Evolutionary conservation across 192 early-diverging fungal species (phyloP).

Genomic region (Globomyces pollinis-pini): DNA sequence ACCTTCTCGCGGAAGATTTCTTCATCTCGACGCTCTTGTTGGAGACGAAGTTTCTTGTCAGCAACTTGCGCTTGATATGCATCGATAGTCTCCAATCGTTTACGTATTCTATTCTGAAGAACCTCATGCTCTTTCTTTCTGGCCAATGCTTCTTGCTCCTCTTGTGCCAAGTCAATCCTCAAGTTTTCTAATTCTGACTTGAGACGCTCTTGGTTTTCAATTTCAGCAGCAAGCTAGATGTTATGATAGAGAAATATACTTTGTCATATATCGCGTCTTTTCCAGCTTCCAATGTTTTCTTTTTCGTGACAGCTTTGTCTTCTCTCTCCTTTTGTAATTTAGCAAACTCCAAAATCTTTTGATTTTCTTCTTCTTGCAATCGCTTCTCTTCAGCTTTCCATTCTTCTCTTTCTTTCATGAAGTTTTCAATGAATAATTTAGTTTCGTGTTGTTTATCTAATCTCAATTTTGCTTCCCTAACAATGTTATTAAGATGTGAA

Average conservation of each 20-base stretch:
- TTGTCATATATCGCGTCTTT: conserved; percentile 45
- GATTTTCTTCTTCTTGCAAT: conserved; percentile 37
- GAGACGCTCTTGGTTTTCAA: conserved; percentile 33
- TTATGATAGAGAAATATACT: conserved; percentile 11
- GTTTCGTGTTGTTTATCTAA: conserved; percentile 50
- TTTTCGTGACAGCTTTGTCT: conserved; percentile 25
- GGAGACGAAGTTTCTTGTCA: conserved; percentile 32
- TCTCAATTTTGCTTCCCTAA: conserved; percentile 32
- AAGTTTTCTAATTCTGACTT: conserved; percentile 48
- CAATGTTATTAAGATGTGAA: neutral
- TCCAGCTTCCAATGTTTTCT: conserved; percentile 32
- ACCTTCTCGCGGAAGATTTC: conserved; percentile 41
- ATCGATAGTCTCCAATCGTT: conserved; percentile 48
- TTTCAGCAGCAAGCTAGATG: conserved; percentile 49
- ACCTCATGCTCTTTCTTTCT: conserved; percentile 33
- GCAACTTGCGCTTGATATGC: conserved; percentile 46
- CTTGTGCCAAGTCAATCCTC: conserved; percentile 46
- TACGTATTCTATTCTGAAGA: conserved; percentile 36
- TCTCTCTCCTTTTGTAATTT: conserved; percentile 31
- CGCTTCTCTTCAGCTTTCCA: conserved; percentile 34
- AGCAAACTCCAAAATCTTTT: conserved; percentile 43
- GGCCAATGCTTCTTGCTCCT: conserved; percentile 44
- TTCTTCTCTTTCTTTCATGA: conserved; percentile 34
- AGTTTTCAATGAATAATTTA: conserved; percentile 47
- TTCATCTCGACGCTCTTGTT: conserved; percentile 41